Evolutionary conservation across 345 rosid genomes (phyloP), one percentile per base, ranked within the genome.

Genomic region (Sonneratia caseolaris): DNA sequence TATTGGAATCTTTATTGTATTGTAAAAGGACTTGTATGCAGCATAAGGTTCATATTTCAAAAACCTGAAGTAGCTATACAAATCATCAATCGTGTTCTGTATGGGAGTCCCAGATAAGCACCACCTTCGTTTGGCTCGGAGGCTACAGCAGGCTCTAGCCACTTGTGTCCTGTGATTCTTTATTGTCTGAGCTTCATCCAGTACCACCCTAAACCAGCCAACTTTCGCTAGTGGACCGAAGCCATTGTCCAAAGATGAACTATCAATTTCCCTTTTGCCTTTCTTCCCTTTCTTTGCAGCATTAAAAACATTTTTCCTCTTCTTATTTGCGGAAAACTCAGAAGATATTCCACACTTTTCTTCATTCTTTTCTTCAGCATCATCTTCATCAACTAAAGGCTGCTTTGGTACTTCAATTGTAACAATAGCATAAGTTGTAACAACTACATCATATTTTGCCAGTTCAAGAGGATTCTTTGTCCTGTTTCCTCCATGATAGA

Each of bases 121-220:
- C 98, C 98, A 94, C 74, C 98, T 88, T 74, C 82, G 87, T 78
- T 88, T 91, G 75, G 98, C 97, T 75, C 93, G 93, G 77, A 94
- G 98, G 74, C 93, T 89, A 76, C 91, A 89, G 79, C 96, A 94
- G 67, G 98, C 98, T 82, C 97, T 87, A 74, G 98, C 95, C 67
- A 91, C 98, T 84, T 89, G 98, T 27, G 98, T 94, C 73, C 97
- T 82, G 74, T 94, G 97, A 81, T 94, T 95, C 78, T 95, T 94
- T 73, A 94, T 94, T n/a, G 97, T 92, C 81, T 95, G 99, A 75
- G 99, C 99, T 82, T 95, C 99, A 86, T 95, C 97, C 66, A 92
- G 84, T 70, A 95, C 82, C 75, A 94, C 91, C 84, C 98, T 83
- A 71, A 76, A 77, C 97, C 97, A 95, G 71, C 79, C 80, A 59